A percentile compares a stretch with the other conserved stretches of the same genome.
Evolutionary conservation across 306 rosid genomes (phyloP).

Genomic region (Cicer chorassanicum): DNA sequence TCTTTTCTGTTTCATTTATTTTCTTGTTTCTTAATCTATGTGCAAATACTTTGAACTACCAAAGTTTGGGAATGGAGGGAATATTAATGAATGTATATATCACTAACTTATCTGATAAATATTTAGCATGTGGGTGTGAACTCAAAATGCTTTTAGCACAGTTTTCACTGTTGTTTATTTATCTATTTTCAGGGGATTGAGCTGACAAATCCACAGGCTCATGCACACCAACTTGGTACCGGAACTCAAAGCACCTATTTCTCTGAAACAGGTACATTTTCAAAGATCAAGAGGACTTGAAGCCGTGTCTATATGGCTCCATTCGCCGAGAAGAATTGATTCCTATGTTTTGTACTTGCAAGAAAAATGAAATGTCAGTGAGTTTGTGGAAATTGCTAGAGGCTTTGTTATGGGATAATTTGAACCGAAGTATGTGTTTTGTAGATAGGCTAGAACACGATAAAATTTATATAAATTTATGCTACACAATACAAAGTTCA

Average conservation of each 20-base stretch:
- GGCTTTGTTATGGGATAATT: too few relatives aligned
- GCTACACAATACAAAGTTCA: too few relatives aligned
- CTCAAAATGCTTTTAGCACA: neutral
- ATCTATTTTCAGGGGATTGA: slow-evolving; percentile 75
- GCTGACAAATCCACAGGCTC: slow-evolving; percentile 95
- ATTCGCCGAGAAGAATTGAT: too few relatives aligned
- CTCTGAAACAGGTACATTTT: slow-evolving; percentile 94
- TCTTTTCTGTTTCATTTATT: too few relatives aligned
- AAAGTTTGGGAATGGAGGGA: neutral
- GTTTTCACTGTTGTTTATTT: slow-evolving; percentile 18
- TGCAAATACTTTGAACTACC: neutral
- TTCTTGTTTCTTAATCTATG: neutral
- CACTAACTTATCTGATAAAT: slow-evolving; percentile 8
- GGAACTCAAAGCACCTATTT: slow-evolving; percentile 97
- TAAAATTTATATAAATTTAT: too few relatives aligned
- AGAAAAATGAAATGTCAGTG: too few relatives aligned
- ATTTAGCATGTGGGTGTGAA: slow-evolving; percentile 15
- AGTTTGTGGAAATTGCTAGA: too few relatives aligned
- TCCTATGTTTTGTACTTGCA: too few relatives aligned
- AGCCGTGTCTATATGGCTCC: slow-evolving; percentile 21
- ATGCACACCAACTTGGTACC: slow-evolving; percentile 91
- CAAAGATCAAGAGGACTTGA: slow-evolving; percentile 82
- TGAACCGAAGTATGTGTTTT: too few relatives aligned
- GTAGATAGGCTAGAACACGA: too few relatives aligned
- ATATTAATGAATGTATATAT: neutral